Evolutionary conservation across 1,139 yeast genomes (phyloP), one percentile per base, ranked within the genome.

Genomic region (Yamadazyma membranifaciens): DNA sequence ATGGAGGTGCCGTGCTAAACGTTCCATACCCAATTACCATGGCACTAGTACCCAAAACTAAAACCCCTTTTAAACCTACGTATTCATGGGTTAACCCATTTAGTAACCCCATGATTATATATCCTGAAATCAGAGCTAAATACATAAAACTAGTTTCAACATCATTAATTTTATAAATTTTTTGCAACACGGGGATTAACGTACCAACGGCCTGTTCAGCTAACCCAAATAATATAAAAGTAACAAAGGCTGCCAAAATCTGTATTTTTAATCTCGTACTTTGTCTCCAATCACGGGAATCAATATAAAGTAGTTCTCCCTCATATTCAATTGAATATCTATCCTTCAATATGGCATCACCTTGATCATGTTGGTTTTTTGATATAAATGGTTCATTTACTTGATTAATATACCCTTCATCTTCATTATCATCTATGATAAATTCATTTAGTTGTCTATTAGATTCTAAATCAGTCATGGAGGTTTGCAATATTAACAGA

Each of bases 191-290:
- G 1, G 83, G 82, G 38, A 80, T 63, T 34, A 80, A 56, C 0
- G 84, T 69, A 0, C 85, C 85, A 11, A 78, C 62, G 0, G 81
- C 66, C 53, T 79, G 84, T 45, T 80, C 85, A 2, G 73, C 67
- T n/a, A 79, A 51, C 0, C 86, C 86, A 44, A 77, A 61, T 4
- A 76, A 49, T 2, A 65, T 55, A 49, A 78, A 73, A 1, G 69
- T 57, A 3, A 58, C 29, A 44, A 64, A 73, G 0, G 71, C 56
- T 0, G 70, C 52, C 0, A 62, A 1, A 15, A 80, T 62, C 54
- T 80, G 84, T 6, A 36, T 30, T 37, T 43, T 50, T 10, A 50
- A 33, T 10, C 34, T 22, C 5, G 24, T 15, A 40, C 54, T 50
- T 13, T 50, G 17, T 36, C 52, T 50, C 54, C 54, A 50, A 26